Evolutionary conservation across 306 rosid species (phyloP).

Genomic region (Trifolium fragiferum): DNA sequence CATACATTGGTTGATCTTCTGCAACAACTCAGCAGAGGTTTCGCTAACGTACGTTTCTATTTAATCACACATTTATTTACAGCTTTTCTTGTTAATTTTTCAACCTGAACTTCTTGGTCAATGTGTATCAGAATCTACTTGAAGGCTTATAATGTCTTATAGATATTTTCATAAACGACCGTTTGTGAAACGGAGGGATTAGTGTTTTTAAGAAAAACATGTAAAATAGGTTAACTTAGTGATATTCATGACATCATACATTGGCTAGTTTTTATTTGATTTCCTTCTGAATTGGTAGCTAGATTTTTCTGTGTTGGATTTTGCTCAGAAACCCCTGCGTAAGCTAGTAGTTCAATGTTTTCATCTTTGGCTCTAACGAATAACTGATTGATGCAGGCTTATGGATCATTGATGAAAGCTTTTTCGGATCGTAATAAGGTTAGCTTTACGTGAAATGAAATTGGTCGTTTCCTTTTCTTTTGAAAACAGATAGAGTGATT

Average conservation of each 20-base stretch:
- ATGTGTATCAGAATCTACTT: neutral
- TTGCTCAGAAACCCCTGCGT: neutral
- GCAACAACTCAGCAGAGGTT: conserved; percentile 91
- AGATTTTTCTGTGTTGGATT: neutral
- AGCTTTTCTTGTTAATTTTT: conserved; percentile 4
- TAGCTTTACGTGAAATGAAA: conserved; percentile 31
- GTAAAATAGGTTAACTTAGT: neutral
- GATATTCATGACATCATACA: neutral
- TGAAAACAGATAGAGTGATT: neutral
- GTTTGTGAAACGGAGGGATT: too few relatives aligned
- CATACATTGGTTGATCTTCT: conserved; percentile 92
- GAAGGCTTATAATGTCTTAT: neutral
- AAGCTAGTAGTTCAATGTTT: conserved; percentile 10
- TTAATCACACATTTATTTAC: neutral
- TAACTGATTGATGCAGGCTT: conserved; percentile 65
- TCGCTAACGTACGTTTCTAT: conserved; percentile 69
- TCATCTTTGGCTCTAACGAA: conserved; percentile 25
- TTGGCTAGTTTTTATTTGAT: neutral
- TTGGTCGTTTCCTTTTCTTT: conserved; percentile 9
- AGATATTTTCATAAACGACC: neutral
- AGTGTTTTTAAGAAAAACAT: neutral
- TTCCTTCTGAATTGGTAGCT: neutral
- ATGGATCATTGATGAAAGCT: conserved; percentile 83
- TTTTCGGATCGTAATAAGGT: conserved; percentile 92
- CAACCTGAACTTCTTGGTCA: neutral